Evolutionary conservation across 1,284 basidiomycete species (phyloP).

Genomic region (Ceratobasidium sp.): DNA sequence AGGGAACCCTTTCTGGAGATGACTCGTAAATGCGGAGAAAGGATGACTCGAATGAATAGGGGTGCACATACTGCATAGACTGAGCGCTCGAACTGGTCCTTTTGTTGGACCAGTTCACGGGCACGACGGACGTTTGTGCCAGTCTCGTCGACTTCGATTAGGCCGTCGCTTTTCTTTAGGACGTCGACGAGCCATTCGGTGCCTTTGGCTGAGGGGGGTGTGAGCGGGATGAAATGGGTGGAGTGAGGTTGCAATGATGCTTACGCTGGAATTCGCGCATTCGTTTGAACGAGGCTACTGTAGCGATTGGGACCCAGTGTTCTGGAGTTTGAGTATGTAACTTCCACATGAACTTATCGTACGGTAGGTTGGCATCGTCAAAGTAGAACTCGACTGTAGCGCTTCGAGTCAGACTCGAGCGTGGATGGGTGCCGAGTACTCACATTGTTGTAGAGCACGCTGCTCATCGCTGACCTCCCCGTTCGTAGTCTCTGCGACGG

Average conservation of each 20-base stretch:
- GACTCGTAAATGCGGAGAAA: slow-evolving; percentile 7
- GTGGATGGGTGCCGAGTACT: not conserved
- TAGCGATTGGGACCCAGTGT: slow-evolving; percentile 93
- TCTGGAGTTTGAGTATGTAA: slow-evolving; percentile 79
- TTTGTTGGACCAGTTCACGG: slow-evolving; percentile 79
- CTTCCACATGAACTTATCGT: slow-evolving; percentile 98
- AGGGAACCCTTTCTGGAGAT: slow-evolving; percentile 87
- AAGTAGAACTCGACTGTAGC: slow-evolving; percentile 95
- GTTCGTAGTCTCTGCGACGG: not conserved
- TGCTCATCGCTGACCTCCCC: slow-evolving; percentile 9
- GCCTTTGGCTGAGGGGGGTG: slow-evolving; percentile 63
- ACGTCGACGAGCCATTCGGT: slow-evolving; percentile 76
- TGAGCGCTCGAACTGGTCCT: slow-evolving; percentile 82
- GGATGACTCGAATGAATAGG: slow-evolving; percentile 13
- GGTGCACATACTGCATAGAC: slow-evolving; percentile 81
- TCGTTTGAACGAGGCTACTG: slow-evolving; percentile 94
- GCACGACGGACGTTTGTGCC: slow-evolving; percentile 80
- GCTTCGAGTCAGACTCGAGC: not conserved
- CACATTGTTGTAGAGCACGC: slow-evolving; percentile 39
- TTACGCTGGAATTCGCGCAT: slow-evolving; percentile 78
- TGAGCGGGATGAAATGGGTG: not conserved
- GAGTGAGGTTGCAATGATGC: slow-evolving; percentile 1
- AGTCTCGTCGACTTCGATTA: slow-evolving; percentile 84
- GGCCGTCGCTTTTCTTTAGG: slow-evolving; percentile 70
- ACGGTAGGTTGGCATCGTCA: slow-evolving; percentile 95